Conservation (phyloP, 176 grass and related monocot genomes). For the Saccharum spontaneum region DNA sequence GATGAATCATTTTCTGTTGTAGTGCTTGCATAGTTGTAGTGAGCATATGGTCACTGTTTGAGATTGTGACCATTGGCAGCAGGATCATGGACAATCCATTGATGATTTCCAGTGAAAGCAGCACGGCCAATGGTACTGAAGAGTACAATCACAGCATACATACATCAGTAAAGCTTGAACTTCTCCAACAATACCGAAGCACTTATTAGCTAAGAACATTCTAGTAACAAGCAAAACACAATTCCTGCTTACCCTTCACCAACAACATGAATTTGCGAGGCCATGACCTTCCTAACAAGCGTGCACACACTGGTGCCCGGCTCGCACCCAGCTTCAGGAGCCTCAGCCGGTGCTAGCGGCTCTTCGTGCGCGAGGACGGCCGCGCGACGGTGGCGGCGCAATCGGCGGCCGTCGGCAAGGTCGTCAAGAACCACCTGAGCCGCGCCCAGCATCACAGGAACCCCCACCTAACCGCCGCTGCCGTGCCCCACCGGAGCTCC, state of each 20-base stretch:
- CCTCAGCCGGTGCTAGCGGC: neutral
- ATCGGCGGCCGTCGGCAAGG: no score
- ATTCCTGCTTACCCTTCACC: conserved; percentile 66
- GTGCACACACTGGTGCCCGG: conserved; percentile 24
- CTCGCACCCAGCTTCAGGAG: conserved; percentile 36
- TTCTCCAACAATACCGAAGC: neutral
- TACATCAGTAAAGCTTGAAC: conserved; percentile 19
- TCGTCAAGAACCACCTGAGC: no score
- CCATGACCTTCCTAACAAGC: conserved; percentile 68
- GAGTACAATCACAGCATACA: conserved; percentile 27
- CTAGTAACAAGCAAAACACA: neutral
- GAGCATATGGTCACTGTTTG: no score
- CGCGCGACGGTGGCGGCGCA: no score
- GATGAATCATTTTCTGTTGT: no score
- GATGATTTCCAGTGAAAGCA: conserved; percentile 66
- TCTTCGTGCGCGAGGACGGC: no score
- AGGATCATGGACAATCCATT: conserved; percentile 58
- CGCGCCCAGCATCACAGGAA: no score
- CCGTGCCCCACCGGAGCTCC: no score
- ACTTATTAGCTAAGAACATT: neutral
- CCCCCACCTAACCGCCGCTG: no score
- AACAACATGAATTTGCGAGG: conserved; percentile 61
- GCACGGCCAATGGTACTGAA: conserved; percentile 63
- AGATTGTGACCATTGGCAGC: conserved; percentile 41
- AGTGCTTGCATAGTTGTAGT: no score